Evolutionary conservation across 768 basidiomycete species (phyloP).

Genomic region (Russula vinacea): DNA sequence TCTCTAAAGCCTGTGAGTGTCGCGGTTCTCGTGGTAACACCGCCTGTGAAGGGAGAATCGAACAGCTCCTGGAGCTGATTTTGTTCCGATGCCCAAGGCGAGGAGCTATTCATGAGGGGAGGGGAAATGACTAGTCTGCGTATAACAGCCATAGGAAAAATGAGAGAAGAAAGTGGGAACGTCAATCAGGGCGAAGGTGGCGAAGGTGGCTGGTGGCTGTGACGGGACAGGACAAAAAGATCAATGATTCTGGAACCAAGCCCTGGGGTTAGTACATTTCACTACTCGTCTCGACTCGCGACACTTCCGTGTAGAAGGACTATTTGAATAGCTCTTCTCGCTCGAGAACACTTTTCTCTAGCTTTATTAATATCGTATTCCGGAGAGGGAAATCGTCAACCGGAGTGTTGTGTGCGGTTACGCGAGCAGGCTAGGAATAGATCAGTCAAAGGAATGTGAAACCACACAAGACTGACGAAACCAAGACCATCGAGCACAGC

Average conservation of each 20-base stretch:
- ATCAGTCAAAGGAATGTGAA: conserved; percentile 13
- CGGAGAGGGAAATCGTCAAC: conserved; percentile 74
- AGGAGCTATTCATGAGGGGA: conserved; percentile 73
- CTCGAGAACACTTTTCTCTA: conserved; percentile 89
- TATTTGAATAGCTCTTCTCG: conserved; percentile 89
- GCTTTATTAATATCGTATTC: conserved; percentile 95
- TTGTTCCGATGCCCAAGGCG: conserved; percentile 74
- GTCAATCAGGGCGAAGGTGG: not conserved
- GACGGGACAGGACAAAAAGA: conserved; percentile 13
- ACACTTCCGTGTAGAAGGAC: conserved; percentile 23
- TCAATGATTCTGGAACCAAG: conserved; percentile 17
- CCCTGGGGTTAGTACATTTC: not conserved
- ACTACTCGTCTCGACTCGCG: conserved; percentile 11
- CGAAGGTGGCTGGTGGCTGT: not conserved
- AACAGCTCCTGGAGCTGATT: conserved; percentile 64
- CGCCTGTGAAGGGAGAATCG: conserved; percentile 64
- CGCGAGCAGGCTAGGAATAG: conserved; percentile 76
- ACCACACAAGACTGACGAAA: conserved; percentile 63
- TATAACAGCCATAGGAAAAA: conserved; percentile 51
- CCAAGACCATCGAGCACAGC: conserved; percentile 92
- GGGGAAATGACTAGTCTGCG: conserved; percentile 56
- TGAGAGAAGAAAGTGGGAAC: conserved; percentile 6
- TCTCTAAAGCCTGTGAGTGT: conserved; percentile 71
- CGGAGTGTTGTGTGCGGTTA: conserved; percentile 93
- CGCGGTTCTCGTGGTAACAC: conserved; percentile 76